Evolutionary conservation across 257 asterid genomes (phyloP).

Genomic region (Echites panduratus): DNA sequence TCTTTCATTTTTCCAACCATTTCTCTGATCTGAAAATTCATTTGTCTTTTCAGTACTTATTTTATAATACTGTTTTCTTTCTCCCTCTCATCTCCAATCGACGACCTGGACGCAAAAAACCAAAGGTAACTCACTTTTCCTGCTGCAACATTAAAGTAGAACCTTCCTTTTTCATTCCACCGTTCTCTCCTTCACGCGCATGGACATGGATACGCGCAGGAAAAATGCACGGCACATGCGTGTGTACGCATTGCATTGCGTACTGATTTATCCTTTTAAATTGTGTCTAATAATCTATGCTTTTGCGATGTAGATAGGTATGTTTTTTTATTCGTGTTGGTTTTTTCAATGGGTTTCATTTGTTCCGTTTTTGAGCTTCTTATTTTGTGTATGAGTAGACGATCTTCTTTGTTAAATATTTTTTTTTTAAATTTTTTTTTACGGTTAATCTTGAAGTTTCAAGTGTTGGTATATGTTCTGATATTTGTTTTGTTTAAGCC

Average conservation of each 20-base stretch:
- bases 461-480: neutral
- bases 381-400: neutral
- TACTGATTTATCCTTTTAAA: neutral
- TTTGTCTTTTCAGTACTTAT: neutral
- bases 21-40: conserved; percentile 9
- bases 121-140: neutral
- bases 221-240: neutral
- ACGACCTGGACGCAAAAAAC: neutral
- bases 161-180: neutral
- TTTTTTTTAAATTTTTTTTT: neutral
- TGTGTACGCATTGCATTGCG: neutral
- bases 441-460: neutral
- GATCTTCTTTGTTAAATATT: neutral
- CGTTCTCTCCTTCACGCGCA: neutral
- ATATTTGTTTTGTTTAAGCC: neutral
- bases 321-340: neutral
- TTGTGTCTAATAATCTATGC: neutral
- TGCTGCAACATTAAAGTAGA: neutral
- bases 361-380: neutral
- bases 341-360: neutral
- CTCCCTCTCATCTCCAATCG: neutral
- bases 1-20: neutral
- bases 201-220: neutral
- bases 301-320: neutral
- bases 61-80: too few relatives aligned